Evolutionary conservation across 352 stramenopile species (phyloP), one percentile per base, ranked within the genome.

Genomic region (Stramenopiles sp.): DNA sequence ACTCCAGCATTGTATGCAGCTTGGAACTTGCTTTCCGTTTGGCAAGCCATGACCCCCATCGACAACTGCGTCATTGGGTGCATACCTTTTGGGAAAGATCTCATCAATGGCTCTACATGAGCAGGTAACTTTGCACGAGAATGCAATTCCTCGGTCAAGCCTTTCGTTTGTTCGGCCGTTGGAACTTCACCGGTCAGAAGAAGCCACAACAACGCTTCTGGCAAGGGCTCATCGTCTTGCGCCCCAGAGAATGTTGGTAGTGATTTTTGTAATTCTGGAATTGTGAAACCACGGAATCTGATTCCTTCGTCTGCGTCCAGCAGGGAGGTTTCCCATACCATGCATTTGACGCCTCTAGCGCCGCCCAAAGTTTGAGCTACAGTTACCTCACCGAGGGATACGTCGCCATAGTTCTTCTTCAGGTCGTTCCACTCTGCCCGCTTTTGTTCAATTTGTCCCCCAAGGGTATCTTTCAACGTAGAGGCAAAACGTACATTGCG

Each of bases 11-110:
- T 85, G 89, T 99, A 99, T 81, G 97, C 96, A 84, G 96, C 94
- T 83, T 94, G 92, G 86, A 99, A 98, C 83, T 97, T 85, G 80
- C 88, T 95, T 83, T 97, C 94, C 0, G 95, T 98, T 83, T 93
- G 89, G 80, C 44, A 83, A 81, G 91, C 92, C 81, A 92, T 94
- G 80, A 97, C 90, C 33, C 91, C 95, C 83, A 96, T 94, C 31
- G 91, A 94, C 71, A 99, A 94, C 90, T 99, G 95, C 39, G 95
- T 99, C 96, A 99, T 99, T 81, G 96, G 95, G 89, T 99, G 96
- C 88, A 97, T 97, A 82, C 95, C 87, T 90, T 98, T 98, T 80
- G 91, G 91, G 80, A 99, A 91, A 82, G 89, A 87, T 83, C 93
- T 91, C 82, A 99, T 92, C 67, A 99, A 87, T 84, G 93, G 90